These are phyloP conservation scores for Paragyromitra xinjiangensis DNA, from an alignment of 495 filamentous ascomycete genomes.

Conservation along the genomic window DNA sequence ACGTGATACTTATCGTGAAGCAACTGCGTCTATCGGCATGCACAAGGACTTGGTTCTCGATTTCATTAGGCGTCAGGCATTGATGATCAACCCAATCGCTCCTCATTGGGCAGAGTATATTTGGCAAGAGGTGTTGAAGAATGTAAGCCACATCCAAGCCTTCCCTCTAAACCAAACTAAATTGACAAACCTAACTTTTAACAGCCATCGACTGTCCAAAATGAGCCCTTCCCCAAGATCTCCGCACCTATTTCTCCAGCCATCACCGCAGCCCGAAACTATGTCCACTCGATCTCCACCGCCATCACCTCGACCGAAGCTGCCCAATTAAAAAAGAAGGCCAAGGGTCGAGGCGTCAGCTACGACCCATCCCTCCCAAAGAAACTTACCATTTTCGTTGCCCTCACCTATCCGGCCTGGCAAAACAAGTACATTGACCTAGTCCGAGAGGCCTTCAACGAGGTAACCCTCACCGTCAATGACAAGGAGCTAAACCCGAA, in stretches of 20 bases:
- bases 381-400: constrained; percentile 85
- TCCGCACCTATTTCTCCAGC: constrained; percentile 67
- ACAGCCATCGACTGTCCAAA: constrained; percentile 74
- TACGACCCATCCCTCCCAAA: constrained; percentile 93
- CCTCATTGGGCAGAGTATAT: constrained; percentile 96
- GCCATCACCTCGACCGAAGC: constrained; percentile 89
- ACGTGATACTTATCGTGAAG: constrained; percentile 90
- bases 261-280: constrained; percentile 79
- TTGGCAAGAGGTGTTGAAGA: constrained; percentile 86
- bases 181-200: constrained; percentile 13
- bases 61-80: constrained; percentile 88
- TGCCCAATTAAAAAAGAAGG: constrained; percentile 78
- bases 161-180: not conserved
- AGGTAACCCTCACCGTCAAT: constrained; percentile 67
- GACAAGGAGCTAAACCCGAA: constrained; percentile 80
- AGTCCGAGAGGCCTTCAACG: constrained; percentile 71
- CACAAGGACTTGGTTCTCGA: constrained; percentile 76
- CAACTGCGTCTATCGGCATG: constrained; percentile 77
- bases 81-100: constrained; percentile 79
- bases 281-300: constrained; percentile 76
- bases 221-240: constrained; percentile 76
- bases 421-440: constrained; percentile 90
- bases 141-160: constrained; percentile 61
- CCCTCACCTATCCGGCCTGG: constrained; percentile 82
- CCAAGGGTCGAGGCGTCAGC: constrained; percentile 80